Evolutionary conservation across 2,329 filamentous ascomycete genomes (phyloP).

Genomic region (Grosmannia penicillata): DNA sequence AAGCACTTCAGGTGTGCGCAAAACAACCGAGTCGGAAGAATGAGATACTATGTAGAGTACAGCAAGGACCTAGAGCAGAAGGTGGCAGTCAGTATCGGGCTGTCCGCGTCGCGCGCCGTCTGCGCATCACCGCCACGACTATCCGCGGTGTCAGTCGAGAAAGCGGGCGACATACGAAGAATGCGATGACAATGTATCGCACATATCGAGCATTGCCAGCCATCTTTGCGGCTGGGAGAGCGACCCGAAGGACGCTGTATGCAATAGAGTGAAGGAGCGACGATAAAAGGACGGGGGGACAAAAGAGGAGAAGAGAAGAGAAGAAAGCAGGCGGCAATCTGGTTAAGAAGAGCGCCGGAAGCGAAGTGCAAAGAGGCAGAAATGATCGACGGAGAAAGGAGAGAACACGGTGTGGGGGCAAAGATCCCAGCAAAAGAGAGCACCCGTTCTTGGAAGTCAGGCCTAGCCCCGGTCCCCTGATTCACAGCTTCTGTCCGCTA

Average conservation of each 20-base stretch:
- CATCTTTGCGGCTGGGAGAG: slow-evolving; percentile 18
- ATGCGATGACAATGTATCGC: slow-evolving; percentile 66
- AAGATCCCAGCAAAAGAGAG: too few relatives aligned
- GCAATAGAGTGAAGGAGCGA: not conserved
- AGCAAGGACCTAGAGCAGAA: slow-evolving; percentile 37
- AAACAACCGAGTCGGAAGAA: slow-evolving; percentile 30
- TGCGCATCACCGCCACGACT: not conserved
- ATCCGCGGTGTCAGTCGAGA: not conserved
- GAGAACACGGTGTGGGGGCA: too few relatives aligned
- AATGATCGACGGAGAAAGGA: too few relatives aligned
- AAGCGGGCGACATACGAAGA: slow-evolving; percentile 47
- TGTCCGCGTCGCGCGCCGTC: not conserved
- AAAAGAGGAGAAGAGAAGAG: not conserved
- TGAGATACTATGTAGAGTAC: slow-evolving; percentile 72
- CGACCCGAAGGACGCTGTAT: slow-evolving; percentile 3
- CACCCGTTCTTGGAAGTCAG: too few relatives aligned
- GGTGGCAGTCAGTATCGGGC: not conserved
- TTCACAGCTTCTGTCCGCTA: too few relatives aligned
- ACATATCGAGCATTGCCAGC: slow-evolving; percentile 59
- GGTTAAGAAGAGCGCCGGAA: too few relatives aligned
- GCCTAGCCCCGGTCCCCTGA: too few relatives aligned
- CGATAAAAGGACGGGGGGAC: not conserved
- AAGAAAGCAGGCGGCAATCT: not conserved
- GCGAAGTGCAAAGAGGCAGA: not conserved
- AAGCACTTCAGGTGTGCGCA: slow-evolving; percentile 10